Evolutionary conservation across 2,329 filamentous ascomycete genomes (phyloP).

Genomic region (Neophaeococcomyces aloes): DNA sequence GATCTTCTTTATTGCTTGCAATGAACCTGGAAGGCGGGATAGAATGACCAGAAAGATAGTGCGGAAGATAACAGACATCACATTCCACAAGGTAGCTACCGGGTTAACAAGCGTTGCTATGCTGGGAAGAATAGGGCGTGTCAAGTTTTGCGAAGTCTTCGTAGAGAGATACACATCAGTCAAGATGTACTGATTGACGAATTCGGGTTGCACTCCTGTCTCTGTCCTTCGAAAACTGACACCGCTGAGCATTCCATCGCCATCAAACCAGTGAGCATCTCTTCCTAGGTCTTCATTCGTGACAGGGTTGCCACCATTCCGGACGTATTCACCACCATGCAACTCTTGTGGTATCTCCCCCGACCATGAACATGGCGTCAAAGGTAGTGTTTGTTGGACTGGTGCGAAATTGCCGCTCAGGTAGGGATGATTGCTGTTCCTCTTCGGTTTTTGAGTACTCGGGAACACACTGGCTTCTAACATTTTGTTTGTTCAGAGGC

Average conservation of each 20-base stretch:
- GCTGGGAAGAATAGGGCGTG: slow-evolving; percentile 53
- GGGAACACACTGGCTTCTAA: slow-evolving; percentile 1
- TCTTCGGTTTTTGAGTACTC: slow-evolving; percentile 10
- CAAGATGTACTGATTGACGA: slow-evolving; percentile 58
- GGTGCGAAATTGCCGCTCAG: slow-evolving; percentile 61
- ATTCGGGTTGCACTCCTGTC: slow-evolving; percentile 46
- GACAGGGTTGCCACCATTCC: slow-evolving; percentile 60
- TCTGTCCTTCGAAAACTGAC: slow-evolving; percentile 47
- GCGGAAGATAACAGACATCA: slow-evolving; percentile 45
- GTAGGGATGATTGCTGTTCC: slow-evolving; percentile 31
- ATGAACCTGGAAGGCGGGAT: slow-evolving; percentile 48
- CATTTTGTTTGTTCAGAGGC: neutral
- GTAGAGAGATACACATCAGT: slow-evolving; percentile 55
- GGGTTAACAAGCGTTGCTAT: slow-evolving; percentile 56
- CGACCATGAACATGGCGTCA: slow-evolving; percentile 48
- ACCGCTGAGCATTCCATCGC: slow-evolving; percentile 63
- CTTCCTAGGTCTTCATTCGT: slow-evolving; percentile 50
- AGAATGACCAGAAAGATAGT: slow-evolving; percentile 48
- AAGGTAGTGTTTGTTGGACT: slow-evolving; percentile 43
- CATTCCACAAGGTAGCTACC: slow-evolving; percentile 41
- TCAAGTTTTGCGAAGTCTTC: slow-evolving; percentile 37
- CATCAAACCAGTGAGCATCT: slow-evolving; percentile 64
- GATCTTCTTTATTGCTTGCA: slow-evolving; percentile 52
- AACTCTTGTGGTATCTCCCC: slow-evolving; percentile 56
- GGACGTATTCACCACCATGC: slow-evolving; percentile 58